Evolutionary conservation across 805 yeast species (phyloP).

Genomic region (Starmerella etchellsii): DNA sequence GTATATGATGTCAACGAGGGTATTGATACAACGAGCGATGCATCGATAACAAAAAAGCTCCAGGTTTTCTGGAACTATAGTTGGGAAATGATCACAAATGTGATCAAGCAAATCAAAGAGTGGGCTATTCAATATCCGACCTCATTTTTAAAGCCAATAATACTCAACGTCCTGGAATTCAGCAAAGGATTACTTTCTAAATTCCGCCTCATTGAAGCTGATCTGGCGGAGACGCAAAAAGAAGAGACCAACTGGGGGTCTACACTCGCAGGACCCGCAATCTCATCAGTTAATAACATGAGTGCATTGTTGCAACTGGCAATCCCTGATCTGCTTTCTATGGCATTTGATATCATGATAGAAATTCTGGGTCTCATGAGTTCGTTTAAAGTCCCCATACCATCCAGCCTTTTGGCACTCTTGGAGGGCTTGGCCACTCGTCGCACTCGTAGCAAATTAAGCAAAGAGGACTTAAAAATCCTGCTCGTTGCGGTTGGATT

Average conservation of each 20-base stretch:
- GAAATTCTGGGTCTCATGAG: slow-evolving; percentile 23
- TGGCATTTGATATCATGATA: slow-evolving; percentile 19
- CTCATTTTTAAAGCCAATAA: slow-evolving; percentile 56
- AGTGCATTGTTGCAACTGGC: slow-evolving; percentile 73
- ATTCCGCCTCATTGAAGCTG: slow-evolving; percentile 37
- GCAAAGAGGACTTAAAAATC: slow-evolving; percentile 51
- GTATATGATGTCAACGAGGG: slow-evolving; percentile 15
- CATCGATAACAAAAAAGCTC: background rate
- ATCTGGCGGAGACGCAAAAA: slow-evolving; percentile 10
- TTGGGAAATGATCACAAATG: slow-evolving; percentile 62
- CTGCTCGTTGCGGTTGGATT: slow-evolving; percentile 30
- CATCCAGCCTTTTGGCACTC: slow-evolving; percentile 39
- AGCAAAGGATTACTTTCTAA: slow-evolving; percentile 58
- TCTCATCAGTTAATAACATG: slow-evolving; percentile 54
- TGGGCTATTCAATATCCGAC: slow-evolving; percentile 64
- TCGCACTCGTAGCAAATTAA: slow-evolving; percentile 55
- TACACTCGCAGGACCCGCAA: slow-evolving; percentile 29
- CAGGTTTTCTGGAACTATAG: slow-evolving; percentile 48
- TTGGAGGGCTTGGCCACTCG: slow-evolving; percentile 37
- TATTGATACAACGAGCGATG: slow-evolving; percentile 8
- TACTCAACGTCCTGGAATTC: slow-evolving; percentile 73
- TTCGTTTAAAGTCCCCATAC: slow-evolving; percentile 35
- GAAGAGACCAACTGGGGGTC: slow-evolving; percentile 17
- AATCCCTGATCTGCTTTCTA: slow-evolving; percentile 50
- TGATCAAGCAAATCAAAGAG: slow-evolving; percentile 49